Evolutionary conservation across 768 basidiomycete species (phyloP).

Genomic region (Rhodotorula sphaerocarpa): DNA sequence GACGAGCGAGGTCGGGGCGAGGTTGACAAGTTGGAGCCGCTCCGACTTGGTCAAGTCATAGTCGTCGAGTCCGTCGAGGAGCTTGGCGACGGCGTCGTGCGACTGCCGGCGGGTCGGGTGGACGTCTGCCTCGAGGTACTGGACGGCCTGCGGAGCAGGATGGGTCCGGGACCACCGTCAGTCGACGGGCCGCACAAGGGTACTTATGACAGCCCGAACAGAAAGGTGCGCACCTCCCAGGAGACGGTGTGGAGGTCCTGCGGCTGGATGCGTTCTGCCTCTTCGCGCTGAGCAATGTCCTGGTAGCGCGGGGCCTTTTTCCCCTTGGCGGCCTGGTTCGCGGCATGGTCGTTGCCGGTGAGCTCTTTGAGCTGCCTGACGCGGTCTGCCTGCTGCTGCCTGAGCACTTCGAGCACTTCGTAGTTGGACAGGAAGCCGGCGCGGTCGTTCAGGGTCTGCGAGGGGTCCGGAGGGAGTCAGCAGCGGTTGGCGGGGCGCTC

Average conservation of each 20-base stretch:
- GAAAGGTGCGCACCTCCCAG: slow-evolving; percentile 28
- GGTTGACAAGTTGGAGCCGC: slow-evolving; percentile 84
- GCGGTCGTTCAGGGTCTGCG: slow-evolving; percentile 61
- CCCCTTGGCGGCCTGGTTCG: not conserved
- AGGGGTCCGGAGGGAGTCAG: too few species aligned
- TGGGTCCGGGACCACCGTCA: too few species aligned
- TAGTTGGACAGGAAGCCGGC: slow-evolving; percentile 78
- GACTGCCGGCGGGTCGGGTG: slow-evolving; percentile 64
- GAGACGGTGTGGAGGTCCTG: slow-evolving; percentile 32
- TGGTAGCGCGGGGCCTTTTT: not conserved
- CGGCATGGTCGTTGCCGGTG: not conserved
- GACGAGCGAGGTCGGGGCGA: slow-evolving; percentile 69
- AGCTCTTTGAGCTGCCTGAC: slow-evolving; percentile 11
- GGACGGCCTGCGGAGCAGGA: slow-evolving; percentile 58
- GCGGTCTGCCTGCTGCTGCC: slow-evolving; percentile 46
- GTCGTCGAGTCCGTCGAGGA: slow-evolving; percentile 58
- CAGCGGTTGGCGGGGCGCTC: not conserved
- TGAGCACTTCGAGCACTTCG: slow-evolving; percentile 72
- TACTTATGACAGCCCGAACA: too few species aligned
- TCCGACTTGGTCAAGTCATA: slow-evolving; percentile 79
- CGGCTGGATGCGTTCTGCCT: slow-evolving; percentile 29
- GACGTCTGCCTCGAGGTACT: slow-evolving; percentile 67
- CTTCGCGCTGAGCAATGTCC: slow-evolving; percentile 17
- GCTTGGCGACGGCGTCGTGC: slow-evolving; percentile 55
- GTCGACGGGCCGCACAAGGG: too few species aligned